Evolutionary conservation across 306 rosid genomes (phyloP), one percentile per base, ranked within the genome.

Genomic region (Quercus engelmannii): DNA sequence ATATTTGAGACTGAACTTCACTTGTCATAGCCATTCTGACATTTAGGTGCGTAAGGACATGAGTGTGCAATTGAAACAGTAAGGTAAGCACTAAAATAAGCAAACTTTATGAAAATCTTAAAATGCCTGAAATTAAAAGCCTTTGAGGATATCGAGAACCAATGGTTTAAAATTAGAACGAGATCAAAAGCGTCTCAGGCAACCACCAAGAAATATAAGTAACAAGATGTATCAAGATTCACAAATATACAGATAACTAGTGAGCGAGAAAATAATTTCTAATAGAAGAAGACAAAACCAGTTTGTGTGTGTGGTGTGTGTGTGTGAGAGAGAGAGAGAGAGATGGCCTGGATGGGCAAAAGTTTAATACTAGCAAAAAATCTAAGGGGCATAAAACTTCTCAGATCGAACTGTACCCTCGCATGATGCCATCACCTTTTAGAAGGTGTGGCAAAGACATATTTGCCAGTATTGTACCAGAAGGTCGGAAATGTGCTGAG

Each of bases 21-120:
- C 98, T 95, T 70, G 94, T 87, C 96, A 95, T 93, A 77, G 93
- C 98, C 99, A 95, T 95, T 83, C 99, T 95, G 90, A 76, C 72
- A 86, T 74, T 73, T 91, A 78, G 78, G 71, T 69, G 76, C 74
- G 70, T 20, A 71, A 77, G 79, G 55, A 77, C 64, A 79, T 69
- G 55, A 84, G 74, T 57, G 38, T 69, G 76, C 69, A 80, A 83
- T 35, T 18, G 79, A 85, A 69, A 20, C 23, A 28, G 10, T 43
- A 58, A 49, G 46, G 11, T 41, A 41, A 72, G 69, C 43, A 67
- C 15, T 21, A 69, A 18, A 8, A n/a, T 20, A 59, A 41, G 46
- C 18, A 78, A 74, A 55, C 73, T 59, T 55, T 41, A n/a, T 7
- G 13, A 72, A 79, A 71, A 41, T 14, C 25, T 10, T 55, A 63